Evolutionary conservation across 768 basidiomycete species (phyloP), one percentile per base, ranked within the genome.

Genomic region (Macrolepiota dolichaula): DNA sequence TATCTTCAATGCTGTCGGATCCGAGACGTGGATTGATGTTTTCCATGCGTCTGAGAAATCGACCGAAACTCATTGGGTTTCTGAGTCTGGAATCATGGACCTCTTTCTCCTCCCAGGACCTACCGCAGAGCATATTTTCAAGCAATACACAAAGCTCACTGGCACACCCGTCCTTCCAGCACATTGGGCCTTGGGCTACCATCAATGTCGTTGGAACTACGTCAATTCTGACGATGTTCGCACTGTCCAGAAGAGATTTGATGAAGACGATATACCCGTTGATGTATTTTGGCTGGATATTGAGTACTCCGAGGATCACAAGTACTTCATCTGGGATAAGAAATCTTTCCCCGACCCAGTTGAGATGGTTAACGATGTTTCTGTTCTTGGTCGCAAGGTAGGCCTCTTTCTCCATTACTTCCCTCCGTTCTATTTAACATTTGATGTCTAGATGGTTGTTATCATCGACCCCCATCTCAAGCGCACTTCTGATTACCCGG

Each of bases 151-250:
- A 0, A 74, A 78, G 22, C 81, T 98, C 57, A 97, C 96, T 0
- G 97, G 97, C 1, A 83, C 89, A 0, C 85, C 92, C 0, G 87
- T 89, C 3, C 79, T 99, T n/a, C 97, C 97, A 0, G 87, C 94
- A 9, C 83, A 91, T 19, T 98, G 92, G 86, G 86, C 93, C 27
- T 79, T 98, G 60, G 97, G 88, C 0, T 96, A 99, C 69, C 97
- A 98, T 73, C 97, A 98, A 71, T 98, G 96, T 72, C 81, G 97
- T 36, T 98, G 97, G 97, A 98, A 99, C 71, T 98, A 99, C 69
- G 81, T 96, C 64, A 92, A 88, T 74, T 88, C 92, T 29, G 86
- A 90, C 11, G 97, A 98, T 72, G 81, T 99, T 9, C 81, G 93
- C 11, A 80, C 83, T 3, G 94, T 98, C 10, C 90, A 96, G 73